These are phyloP conservation scores for Thalassiosira sp. DNA, from an alignment of 352 stramenopile genomes.

Conservation along the genomic window DNA sequence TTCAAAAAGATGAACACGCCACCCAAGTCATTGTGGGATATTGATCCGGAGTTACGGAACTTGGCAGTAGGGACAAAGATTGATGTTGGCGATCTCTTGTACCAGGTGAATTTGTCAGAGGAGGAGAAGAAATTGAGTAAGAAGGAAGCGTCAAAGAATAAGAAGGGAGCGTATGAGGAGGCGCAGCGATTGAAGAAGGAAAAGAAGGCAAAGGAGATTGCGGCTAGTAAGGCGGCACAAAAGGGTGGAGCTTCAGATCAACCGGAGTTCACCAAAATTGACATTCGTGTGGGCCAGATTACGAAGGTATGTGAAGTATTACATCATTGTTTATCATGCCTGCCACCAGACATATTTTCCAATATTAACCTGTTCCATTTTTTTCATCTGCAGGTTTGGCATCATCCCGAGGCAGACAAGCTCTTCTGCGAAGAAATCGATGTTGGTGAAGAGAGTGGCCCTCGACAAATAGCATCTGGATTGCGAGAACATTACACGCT, in stretches of 20 bases:
- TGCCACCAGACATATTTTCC: background rate
- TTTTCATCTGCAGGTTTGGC: constrained; percentile 73
- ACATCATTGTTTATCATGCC: background rate
- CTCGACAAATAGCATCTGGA: constrained; percentile 95
- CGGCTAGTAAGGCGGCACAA: constrained; percentile 56
- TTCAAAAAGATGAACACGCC: constrained; percentile 93
- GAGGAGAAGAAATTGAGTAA: constrained; percentile 71
- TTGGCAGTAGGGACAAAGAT: constrained; percentile 89
- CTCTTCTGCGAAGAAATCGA: constrained; percentile 99
- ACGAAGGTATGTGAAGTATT: constrained; percentile 61
- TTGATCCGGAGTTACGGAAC: constrained; percentile 82
- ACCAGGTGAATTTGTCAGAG: constrained; percentile 83
- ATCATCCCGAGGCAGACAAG: constrained; percentile 89
- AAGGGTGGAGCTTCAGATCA: constrained; percentile 60
- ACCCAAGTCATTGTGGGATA: constrained; percentile 63
- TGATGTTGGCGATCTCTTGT: constrained; percentile 93
- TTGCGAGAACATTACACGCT: constrained; percentile 92
- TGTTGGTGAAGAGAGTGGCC: constrained; percentile 86
- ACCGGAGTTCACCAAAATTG: constrained; percentile 86
- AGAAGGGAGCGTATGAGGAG: constrained; percentile 75
- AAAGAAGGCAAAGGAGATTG: constrained; percentile 76
- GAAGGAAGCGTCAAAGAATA: constrained; percentile 61
- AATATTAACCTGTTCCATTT: no score
- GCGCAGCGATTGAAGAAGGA: constrained; percentile 78
- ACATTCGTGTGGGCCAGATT: constrained; percentile 88